Percentiles rank a stretch among this genome's conserved stretches.
Evolutionary conservation across 1,284 basidiomycete genomes (phyloP).

Genomic region (Naganishia albida): DNA sequence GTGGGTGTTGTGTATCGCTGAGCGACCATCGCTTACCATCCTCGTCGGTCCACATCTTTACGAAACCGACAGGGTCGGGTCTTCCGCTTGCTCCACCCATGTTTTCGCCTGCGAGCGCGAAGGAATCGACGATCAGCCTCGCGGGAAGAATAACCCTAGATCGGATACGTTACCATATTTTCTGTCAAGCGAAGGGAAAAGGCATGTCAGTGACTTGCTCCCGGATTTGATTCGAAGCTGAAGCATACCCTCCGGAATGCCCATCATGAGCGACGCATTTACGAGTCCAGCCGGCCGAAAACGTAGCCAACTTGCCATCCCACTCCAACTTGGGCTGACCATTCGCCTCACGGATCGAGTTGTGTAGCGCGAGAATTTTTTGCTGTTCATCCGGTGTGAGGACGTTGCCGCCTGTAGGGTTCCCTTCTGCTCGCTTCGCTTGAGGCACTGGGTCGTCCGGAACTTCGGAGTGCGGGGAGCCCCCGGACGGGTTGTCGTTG

Average conservation of each 20-base stretch:
- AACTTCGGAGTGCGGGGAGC: not conserved
- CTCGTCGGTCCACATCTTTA: constrained; percentile 7
- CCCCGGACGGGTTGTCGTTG: not conserved
- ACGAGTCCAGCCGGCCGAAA: constrained; percentile 2
- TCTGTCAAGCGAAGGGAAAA: not conserved
- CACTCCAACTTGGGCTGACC: not conserved
- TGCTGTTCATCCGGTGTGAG: not conserved
- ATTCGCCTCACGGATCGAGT: constrained; percentile 1
- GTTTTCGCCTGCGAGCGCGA: not conserved
- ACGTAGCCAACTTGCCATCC: constrained; percentile 9
- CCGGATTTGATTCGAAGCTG: too few relatives aligned
- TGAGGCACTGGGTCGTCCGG: not conserved
- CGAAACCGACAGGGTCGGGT: not conserved
- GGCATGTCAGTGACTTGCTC: not conserved
- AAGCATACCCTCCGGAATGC: constrained; percentile 1
- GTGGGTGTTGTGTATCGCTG: not conserved
- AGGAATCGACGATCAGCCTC: too few relatives aligned
- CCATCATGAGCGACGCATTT: not conserved
- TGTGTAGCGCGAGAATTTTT: not conserved
- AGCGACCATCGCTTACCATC: not conserved
- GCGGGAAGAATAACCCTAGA: too few relatives aligned
- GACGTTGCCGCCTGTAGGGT: not conserved
- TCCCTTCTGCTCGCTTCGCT: not conserved
- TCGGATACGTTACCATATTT: not conserved
- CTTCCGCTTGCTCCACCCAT: not conserved